These are phyloP conservation scores for Epichloe coenophiala DNA, from an alignment of 2,329 filamentous ascomycete genomes.

Conservation along the genomic window DNA sequence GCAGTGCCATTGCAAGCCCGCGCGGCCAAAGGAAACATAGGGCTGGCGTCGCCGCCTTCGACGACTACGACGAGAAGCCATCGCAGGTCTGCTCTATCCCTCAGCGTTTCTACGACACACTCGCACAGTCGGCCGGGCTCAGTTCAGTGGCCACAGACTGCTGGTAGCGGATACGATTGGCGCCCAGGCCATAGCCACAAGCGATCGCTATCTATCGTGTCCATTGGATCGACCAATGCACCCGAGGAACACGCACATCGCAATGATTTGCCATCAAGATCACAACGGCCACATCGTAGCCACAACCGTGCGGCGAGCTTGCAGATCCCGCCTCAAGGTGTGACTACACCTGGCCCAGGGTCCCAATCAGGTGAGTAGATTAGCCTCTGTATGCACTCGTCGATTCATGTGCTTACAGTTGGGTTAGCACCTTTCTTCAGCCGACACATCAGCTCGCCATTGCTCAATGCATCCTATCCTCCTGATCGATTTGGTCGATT, in stretches of 20 bases:
- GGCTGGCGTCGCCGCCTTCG: conserved; percentile 31
- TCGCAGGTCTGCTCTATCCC: conserved; percentile 48
- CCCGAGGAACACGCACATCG: conserved; percentile 32
- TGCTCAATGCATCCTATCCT: conserved; percentile 42
- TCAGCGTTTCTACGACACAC: conserved; percentile 37
- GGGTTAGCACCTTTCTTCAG: conserved; percentile 22
- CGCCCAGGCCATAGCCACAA: conserved; percentile 47
- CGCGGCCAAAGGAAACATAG: conserved; percentile 26
- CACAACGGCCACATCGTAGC: conserved; percentile 42
- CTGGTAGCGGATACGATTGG: conserved; percentile 16
- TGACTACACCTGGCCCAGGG: conserved; percentile 30
- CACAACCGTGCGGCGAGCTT: conserved; percentile 73
- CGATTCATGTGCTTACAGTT: background rate
- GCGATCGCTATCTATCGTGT: conserved; percentile 71
- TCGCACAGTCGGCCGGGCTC: conserved; percentile 33
- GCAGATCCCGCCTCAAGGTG: conserved; percentile 41
- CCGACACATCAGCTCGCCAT: conserved; percentile 33
- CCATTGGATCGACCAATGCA: conserved; percentile 46
- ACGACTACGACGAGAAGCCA: conserved; percentile 39
- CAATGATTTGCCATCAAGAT: conserved; percentile 27
- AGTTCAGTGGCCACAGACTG: conserved; percentile 31
- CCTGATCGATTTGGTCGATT: conserved; percentile 32
- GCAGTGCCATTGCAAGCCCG: conserved; percentile 30
- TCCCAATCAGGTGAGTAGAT: conserved; percentile 23
- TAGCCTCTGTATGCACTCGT: background rate